Percentiles rank a stretch among this genome's conserved stretches.
Conservation (phyloP, 2,329 filamentous ascomycete genomes). For the Penicillium sp. region DNA sequence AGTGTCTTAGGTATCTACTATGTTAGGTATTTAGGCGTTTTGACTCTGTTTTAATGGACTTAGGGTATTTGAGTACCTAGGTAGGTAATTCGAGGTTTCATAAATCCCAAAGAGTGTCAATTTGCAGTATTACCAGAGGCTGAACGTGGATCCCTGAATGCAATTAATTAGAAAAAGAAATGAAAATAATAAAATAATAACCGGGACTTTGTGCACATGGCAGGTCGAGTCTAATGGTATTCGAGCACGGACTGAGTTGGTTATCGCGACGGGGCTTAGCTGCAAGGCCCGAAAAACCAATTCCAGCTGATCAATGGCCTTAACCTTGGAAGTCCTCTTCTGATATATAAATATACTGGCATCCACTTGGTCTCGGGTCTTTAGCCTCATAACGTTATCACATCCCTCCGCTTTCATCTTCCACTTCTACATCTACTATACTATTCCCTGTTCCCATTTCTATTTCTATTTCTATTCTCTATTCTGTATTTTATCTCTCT, state of each 20-base stretch:
- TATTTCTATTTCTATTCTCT: background rate
- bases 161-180: background rate
- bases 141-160: slow-evolving; percentile 2
- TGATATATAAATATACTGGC: slow-evolving; percentile 17
- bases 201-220: slow-evolving; percentile 15
- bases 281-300: slow-evolving; percentile 16
- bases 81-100: background rate
- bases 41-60: background rate
- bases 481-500: slow-evolving; percentile 6
- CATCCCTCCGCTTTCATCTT: background rate
- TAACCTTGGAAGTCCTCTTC: background rate
- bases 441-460: background rate
- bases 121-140: slow-evolving; percentile 1
- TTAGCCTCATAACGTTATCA: slow-evolving; percentile 4
- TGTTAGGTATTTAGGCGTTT: background rate
- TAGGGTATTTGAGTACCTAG: background rate
- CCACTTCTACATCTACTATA: slow-evolving; percentile 1
- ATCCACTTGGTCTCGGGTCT: slow-evolving; percentile 2
- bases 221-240: slow-evolving; percentile 15
- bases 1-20: background rate
- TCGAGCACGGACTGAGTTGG: slow-evolving; percentile 13
- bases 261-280: slow-evolving; percentile 20
- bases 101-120: background rate
- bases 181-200: background rate
- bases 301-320: slow-evolving; percentile 18